Evolutionary conservation across 805 yeast genomes (phyloP).

Genomic region (Scheffersomyces stipitis): DNA sequence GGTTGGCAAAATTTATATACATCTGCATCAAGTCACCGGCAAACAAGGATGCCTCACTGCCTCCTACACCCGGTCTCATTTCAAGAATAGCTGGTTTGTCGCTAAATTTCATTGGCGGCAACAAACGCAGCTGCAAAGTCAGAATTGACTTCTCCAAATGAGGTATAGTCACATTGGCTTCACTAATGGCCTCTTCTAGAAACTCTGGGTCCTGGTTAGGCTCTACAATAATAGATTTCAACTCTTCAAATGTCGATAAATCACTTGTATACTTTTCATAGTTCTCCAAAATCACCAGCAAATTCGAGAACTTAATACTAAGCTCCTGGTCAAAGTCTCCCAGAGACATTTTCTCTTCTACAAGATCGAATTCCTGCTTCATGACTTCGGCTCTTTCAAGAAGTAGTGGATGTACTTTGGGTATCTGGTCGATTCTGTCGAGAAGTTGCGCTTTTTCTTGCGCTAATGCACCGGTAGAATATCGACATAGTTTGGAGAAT

Average conservation of each 20-base stretch:
- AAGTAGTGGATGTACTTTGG: slow-evolving; percentile 40
- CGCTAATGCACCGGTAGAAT: background rate
- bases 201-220: slow-evolving; percentile 38
- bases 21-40: slow-evolving; percentile 75
- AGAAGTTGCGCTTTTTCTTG: background rate
- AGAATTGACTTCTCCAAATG: slow-evolving; percentile 41
- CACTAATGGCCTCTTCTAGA: slow-evolving; percentile 58
- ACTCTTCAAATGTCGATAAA: slow-evolving; percentile 21
- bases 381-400: slow-evolving; percentile 35
- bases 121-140: slow-evolving; percentile 53
- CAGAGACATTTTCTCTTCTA: slow-evolving; percentile 26
- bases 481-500: too few species aligned
- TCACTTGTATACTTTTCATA: slow-evolving; percentile 27
- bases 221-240: slow-evolving; percentile 26
- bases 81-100: slow-evolving; percentile 81
- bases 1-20: slow-evolving; percentile 73
- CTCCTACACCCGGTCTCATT: slow-evolving; percentile 94
- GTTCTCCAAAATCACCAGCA: slow-evolving; percentile 31
- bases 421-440: slow-evolving; percentile 11
- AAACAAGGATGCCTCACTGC: slow-evolving; percentile 88
- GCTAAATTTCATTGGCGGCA: slow-evolving; percentile 76
- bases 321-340: slow-evolving; percentile 36
- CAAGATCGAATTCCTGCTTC: slow-evolving; percentile 23
- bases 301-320: slow-evolving; percentile 30
- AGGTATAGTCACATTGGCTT: slow-evolving; percentile 50